These are phyloP conservation scores for Pseudocercospora crystallina DNA, from an alignment of 2,329 filamentous ascomycete species.

Conservation along the genomic window DNA sequence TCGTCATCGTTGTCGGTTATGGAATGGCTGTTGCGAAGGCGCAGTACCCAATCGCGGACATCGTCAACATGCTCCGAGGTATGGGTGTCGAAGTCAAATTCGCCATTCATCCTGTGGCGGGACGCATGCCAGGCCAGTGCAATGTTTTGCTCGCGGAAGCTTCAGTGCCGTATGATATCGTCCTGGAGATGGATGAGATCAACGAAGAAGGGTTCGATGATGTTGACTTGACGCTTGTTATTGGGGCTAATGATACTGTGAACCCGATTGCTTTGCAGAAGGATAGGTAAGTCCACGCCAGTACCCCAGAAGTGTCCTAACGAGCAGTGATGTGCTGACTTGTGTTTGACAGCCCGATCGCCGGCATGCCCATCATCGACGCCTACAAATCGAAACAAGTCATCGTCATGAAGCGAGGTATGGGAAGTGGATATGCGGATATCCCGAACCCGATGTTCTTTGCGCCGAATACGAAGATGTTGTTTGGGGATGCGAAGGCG, in stretches of 20 bases:
- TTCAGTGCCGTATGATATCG: slow-evolving; percentile 85
- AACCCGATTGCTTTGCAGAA: slow-evolving; percentile 86
- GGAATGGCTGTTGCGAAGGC: slow-evolving; percentile 94
- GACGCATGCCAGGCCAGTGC: slow-evolving; percentile 90
- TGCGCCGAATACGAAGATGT: slow-evolving; percentile 71
- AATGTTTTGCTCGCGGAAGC: slow-evolving; percentile 89
- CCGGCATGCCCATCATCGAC: slow-evolving; percentile 88
- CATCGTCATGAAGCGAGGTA: slow-evolving; percentile 86
- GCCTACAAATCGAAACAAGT: slow-evolving; percentile 94
- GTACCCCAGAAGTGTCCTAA: not conserved
- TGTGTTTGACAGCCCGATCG: slow-evolving; percentile 63
- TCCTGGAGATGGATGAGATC: slow-evolving; percentile 94
- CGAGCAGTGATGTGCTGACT: slow-evolving; percentile 11
- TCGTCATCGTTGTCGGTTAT: slow-evolving; percentile 88
- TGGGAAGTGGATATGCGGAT: slow-evolving; percentile 87
- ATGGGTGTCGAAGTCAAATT: slow-evolving; percentile 82
- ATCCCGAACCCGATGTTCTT: slow-evolving; percentile 91
- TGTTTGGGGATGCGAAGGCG: slow-evolving; percentile 84
- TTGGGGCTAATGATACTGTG: slow-evolving; percentile 89
- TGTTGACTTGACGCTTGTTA: slow-evolving; percentile 79
- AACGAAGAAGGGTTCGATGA: slow-evolving; percentile 81
- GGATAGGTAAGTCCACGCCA: slow-evolving; percentile 43
- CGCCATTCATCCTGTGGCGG: slow-evolving; percentile 74
- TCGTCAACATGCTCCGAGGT: slow-evolving; percentile 69
- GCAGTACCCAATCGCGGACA: slow-evolving; percentile 85